Conservation (phyloP, 306 rosid genomes). For the Chamaecrista fasciculata region DNA sequence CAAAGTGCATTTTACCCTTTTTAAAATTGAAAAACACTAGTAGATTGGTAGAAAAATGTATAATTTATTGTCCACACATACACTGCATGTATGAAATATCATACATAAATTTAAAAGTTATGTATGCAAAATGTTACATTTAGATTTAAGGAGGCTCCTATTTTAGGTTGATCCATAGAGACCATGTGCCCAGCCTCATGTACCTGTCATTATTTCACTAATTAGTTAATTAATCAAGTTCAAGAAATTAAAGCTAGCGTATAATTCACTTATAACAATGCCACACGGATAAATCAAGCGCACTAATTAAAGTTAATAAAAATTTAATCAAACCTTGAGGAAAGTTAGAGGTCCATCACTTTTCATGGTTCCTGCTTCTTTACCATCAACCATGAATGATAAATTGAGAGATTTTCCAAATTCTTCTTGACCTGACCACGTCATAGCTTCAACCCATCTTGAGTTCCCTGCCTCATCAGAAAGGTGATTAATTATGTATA, state of each 20-base stretch:
- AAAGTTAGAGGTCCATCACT: constrained; percentile 79
- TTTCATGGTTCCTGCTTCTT: constrained; percentile 70
- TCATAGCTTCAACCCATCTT: constrained; percentile 87
- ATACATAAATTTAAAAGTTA: too few species aligned
- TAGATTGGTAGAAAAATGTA: too few species aligned
- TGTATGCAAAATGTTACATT: too few species aligned
- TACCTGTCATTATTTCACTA: constrained; percentile 43
- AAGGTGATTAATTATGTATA: background rate
- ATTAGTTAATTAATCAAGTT: background rate
- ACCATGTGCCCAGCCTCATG: constrained; percentile 87
- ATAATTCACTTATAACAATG: too few species aligned
- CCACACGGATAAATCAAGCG: too few species aligned
- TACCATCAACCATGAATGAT: constrained; percentile 61
- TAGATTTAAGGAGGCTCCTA: constrained; percentile 41
- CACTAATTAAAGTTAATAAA: too few species aligned
- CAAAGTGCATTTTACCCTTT: too few species aligned
- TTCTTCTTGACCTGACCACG: constrained; percentile 77
- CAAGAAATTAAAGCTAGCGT: too few species aligned
- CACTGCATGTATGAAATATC: too few species aligned
- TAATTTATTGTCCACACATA: too few species aligned
- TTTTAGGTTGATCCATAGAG: constrained; percentile 94
- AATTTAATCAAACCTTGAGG: constrained; percentile 56
- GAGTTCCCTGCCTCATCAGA: constrained; percentile 60
- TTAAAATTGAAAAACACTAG: too few species aligned
- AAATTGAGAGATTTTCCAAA: constrained; percentile 44